Evolutionary conservation across 2,329 filamentous ascomycete species (phyloP), one percentile per base, ranked within the genome.

Genomic region (Aspergillus terreus): DNA sequence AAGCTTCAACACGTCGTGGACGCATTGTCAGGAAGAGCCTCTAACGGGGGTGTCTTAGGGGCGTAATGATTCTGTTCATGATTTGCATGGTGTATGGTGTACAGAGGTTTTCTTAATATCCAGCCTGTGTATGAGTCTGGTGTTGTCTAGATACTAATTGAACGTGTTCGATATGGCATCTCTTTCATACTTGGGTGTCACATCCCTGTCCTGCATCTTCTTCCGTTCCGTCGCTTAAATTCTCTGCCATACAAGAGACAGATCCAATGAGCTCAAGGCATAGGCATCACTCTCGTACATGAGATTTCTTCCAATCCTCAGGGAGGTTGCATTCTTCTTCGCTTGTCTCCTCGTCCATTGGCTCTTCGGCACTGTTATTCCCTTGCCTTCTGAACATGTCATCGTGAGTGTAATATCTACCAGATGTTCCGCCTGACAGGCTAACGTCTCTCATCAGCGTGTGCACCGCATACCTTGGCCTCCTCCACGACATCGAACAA

Each of bases 1-100:
- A 79, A 78, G 45, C 77, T 95, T 70, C 89, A 90, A 72, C 79
- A 85, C 44, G 82, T 90, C 32, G 91, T 95, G 2, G 88, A 97
- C 69, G 86, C 89, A 27, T 76, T 97, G 27, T 88, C 87, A 49
- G 92, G 90, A 4, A 79, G 90, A 10, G 40, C 15, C 3, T 42
- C 40, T 25, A 4, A 6, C 6, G 40, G 40, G 2, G 15, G 12
- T 9, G 19, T 12, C 6, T 42, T 42, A 23, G 17, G 40, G 4
- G 17, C 4, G 15, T 23, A 12, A 42, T 23, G 35, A n/a, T 17
- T 10, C 15, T 38, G 4, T 38, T n/a, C 14, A n/a, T 38, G 35
- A 15, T n/a, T 7, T 42, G 11, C 40, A 42, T 12, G n/a, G 19
- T 42, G 40, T 21, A 42, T 42, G 35, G 15, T 17, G 35, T 38